phyloP scores from a whole-genome alignment of 805 yeast genomes.

The Dipodascus albidus region DNA sequence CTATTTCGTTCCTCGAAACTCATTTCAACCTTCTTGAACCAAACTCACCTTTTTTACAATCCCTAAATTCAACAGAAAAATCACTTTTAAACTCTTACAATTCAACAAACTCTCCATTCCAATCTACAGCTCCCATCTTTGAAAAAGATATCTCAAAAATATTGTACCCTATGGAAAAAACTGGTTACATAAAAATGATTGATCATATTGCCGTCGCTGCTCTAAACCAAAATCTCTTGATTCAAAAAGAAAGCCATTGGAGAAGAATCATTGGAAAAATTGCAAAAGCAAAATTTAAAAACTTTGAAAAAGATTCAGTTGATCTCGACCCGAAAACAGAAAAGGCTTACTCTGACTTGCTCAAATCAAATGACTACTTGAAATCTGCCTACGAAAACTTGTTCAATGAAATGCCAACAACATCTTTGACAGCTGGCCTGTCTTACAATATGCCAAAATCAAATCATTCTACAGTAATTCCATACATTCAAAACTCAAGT shows the following conservation, averaged over 20 bases:
- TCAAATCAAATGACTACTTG: not conserved
- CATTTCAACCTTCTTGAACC: not conserved
- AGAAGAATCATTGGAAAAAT: not conserved
- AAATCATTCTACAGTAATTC: not conserved
- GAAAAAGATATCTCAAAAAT: not conserved
- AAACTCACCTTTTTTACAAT: not conserved
- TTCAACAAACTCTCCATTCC: not conserved
- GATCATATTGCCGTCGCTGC: not conserved
- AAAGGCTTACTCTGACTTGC: not conserved
- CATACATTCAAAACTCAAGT: not conserved
- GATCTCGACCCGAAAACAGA: not conserved
- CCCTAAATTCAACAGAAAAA: not conserved
- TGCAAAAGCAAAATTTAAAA: not conserved
- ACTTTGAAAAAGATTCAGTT: not conserved
- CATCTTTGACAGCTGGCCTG: too few species aligned
- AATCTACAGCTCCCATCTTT: not conserved
- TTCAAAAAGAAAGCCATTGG: not conserved
- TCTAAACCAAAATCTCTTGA: not conserved
- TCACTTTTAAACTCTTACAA: not conserved
- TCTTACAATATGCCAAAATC: not conserved
- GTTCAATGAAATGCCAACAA: not conserved
- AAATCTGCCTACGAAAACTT: not conserved
- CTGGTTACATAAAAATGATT: not conserved
- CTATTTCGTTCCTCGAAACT: not conserved
- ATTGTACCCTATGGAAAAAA: not conserved